A percentile compares a stretch with the other conserved stretches of the same genome.
phyloP scores from a whole-genome alignment of 495 filamentous ascomycete species.

The Aspergillus cavernicola region DNA sequence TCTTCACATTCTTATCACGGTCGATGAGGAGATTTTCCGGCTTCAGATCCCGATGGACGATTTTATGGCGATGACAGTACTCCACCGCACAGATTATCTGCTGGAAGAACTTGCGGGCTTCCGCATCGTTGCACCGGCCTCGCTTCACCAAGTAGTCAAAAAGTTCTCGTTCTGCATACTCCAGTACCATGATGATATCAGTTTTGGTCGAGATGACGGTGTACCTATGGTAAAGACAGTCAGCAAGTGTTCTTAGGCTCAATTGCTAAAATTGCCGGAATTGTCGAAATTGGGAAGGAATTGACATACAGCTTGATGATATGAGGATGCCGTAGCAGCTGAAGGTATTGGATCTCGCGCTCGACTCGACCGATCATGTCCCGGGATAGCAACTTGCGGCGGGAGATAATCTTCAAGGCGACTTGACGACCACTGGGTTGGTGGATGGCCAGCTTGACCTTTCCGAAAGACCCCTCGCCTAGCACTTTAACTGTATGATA shows the following conservation, averaged over 20 bases:
- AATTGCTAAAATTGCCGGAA: too few relatives aligned
- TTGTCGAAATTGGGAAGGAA: too few relatives aligned
- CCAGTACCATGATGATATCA: constrained; percentile 98
- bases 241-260: not conserved
- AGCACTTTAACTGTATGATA: constrained; percentile 88
- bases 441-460: constrained; percentile 95
- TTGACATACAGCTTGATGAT: constrained; percentile 93
- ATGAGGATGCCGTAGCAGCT: constrained; percentile 91
- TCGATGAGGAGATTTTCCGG: constrained; percentile 96
- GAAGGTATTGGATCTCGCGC: constrained; percentile 95
- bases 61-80: constrained; percentile 98
- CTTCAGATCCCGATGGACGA: constrained; percentile 96
- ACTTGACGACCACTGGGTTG: constrained; percentile 88
- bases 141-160: constrained; percentile 96
- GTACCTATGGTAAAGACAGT: constrained; percentile 51
- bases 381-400: constrained; percentile 88
- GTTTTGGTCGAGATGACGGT: constrained; percentile 90
- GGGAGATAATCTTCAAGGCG: constrained; percentile 92
- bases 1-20: constrained; percentile 93
- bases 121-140: constrained; percentile 82
- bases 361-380: constrained; percentile 98
- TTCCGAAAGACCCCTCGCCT: constrained; percentile 95
- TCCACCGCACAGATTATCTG: constrained; percentile 99
- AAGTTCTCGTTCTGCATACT: constrained; percentile 92
- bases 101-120: constrained; percentile 95